Conservation (phyloP, 2,329 filamentous ascomycete species). For the Ophiostoma populinum region DNA sequence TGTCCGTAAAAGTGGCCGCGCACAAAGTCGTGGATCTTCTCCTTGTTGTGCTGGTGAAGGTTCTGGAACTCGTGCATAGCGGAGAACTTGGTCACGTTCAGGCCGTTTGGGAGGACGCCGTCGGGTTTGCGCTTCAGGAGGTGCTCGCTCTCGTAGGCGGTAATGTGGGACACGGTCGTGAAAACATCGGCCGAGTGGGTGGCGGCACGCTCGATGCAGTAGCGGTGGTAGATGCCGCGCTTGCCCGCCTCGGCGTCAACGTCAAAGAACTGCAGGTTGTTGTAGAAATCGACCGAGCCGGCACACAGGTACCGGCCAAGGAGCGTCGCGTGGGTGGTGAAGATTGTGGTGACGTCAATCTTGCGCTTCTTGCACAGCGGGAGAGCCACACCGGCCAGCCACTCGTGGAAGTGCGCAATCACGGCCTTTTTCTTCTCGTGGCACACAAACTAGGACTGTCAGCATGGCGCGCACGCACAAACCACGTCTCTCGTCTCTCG, state of each 20-base stretch:
- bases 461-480: background rate
- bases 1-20: conserved; percentile 97
- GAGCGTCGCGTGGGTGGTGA: conserved; percentile 92
- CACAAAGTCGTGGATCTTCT: conserved; percentile 97
- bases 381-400: conserved; percentile 85
- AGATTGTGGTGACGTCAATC: conserved; percentile 95
- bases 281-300: conserved; percentile 97
- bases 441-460: conserved; percentile 55
- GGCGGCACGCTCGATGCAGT: conserved; percentile 91
- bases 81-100: conserved; percentile 97
- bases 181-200: conserved; percentile 91
- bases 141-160: conserved; percentile 95
- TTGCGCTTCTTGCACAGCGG: conserved; percentile 83
- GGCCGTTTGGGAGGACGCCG: conserved; percentile 84
- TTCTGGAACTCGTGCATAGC: conserved; percentile 99
- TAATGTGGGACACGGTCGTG: conserved; percentile 97
- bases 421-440: conserved; percentile 86
- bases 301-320: conserved; percentile 93
- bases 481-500: background rate
- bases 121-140: conserved; percentile 94
- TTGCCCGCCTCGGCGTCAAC: conserved; percentile 94
- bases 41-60: conserved; percentile 86
- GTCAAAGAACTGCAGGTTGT: conserved; percentile 93
- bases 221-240: conserved; percentile 94
- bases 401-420: conserved; percentile 97